Percentiles rank a stretch among this genome's conserved stretches.
phyloP scores from a whole-genome alignment of 768 basidiomycete species.

The Boletus pseudo-olivaceus region DNA sequence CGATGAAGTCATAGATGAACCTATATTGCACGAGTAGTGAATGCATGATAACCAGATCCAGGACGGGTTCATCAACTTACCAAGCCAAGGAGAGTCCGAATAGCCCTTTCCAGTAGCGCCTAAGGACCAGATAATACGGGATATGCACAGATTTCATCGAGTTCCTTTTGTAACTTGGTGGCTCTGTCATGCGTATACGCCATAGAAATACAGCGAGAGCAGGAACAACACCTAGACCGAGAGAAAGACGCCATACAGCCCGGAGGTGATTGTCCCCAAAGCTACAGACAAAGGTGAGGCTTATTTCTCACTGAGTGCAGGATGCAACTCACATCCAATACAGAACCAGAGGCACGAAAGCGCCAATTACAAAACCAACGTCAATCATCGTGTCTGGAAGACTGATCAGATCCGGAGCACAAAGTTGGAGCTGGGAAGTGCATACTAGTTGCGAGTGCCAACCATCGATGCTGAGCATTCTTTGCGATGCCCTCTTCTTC shows the following conservation, averaged over 20 bases:
- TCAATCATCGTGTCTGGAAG: slow-evolving; percentile 78
- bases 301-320: not conserved
- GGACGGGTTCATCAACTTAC: slow-evolving; percentile 32
- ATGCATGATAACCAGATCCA: not conserved
- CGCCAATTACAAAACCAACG: slow-evolving; percentile 71
- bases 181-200: slow-evolving; percentile 84
- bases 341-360: slow-evolving; percentile 81
- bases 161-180: slow-evolving; percentile 66
- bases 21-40: slow-evolving; percentile 24
- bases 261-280: slow-evolving; percentile 78
- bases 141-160: slow-evolving; percentile 74
- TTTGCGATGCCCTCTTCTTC: slow-evolving; percentile 78
- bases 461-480: slow-evolving; percentile 81
- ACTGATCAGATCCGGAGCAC: not conserved
- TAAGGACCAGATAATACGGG: slow-evolving; percentile 74
- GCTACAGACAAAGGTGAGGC: slow-evolving; percentile 32
- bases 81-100: slow-evolving; percentile 74
- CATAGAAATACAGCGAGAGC: slow-evolving; percentile 80
- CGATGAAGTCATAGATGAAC: slow-evolving; percentile 82
- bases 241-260: slow-evolving; percentile 82
- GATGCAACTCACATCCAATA: slow-evolving; percentile 73
- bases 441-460: slow-evolving; percentile 86
- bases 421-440: slow-evolving; percentile 1
- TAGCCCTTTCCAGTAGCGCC: slow-evolving; percentile 76
- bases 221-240: slow-evolving; percentile 81